Conservation (phyloP, 2,329 filamentous ascomycete species). For the Alternaria viburni region DNA sequence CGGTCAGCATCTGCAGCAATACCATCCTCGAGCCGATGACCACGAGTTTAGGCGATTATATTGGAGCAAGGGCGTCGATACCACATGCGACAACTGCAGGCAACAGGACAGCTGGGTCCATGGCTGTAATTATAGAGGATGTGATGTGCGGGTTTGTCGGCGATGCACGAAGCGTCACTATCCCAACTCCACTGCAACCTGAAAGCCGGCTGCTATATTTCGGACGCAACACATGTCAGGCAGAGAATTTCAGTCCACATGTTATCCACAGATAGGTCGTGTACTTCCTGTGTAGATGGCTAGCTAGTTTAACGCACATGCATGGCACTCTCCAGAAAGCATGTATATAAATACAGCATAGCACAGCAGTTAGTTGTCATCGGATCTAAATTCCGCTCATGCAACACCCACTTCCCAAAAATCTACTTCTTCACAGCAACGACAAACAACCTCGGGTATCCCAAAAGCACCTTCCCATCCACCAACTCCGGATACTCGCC, state of each 20-base stretch:
- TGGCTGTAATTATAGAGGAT: not conserved
- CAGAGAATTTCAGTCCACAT: too few relatives aligned
- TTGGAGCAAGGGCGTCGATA: not conserved
- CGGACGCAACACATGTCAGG: not conserved
- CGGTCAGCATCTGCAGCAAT: too few relatives aligned
- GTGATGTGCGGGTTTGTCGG: too few relatives aligned
- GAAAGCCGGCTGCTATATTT: not conserved
- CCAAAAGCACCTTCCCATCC: constrained; percentile 62
- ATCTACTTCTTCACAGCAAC: constrained; percentile 47
- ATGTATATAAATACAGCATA: not conserved
- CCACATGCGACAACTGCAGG: not conserved
- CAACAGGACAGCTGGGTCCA: not conserved
- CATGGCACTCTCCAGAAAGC: not conserved
- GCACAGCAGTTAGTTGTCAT: not conserved
- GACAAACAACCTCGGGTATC: constrained; percentile 64
- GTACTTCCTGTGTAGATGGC: not conserved
- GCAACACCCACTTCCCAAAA: not conserved
- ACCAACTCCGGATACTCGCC: constrained; percentile 52
- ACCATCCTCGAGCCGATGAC: not conserved
- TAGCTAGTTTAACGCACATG: not conserved
- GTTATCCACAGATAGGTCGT: too few relatives aligned
- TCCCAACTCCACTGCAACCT: not conserved
- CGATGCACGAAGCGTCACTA: too few relatives aligned
- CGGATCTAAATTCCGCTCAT: too few relatives aligned
- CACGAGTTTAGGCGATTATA: not conserved